Evolutionary conservation across 2,329 filamentous ascomycete genomes (phyloP), one percentile per base, ranked within the genome.

Genomic region (Capronia americana): DNA sequence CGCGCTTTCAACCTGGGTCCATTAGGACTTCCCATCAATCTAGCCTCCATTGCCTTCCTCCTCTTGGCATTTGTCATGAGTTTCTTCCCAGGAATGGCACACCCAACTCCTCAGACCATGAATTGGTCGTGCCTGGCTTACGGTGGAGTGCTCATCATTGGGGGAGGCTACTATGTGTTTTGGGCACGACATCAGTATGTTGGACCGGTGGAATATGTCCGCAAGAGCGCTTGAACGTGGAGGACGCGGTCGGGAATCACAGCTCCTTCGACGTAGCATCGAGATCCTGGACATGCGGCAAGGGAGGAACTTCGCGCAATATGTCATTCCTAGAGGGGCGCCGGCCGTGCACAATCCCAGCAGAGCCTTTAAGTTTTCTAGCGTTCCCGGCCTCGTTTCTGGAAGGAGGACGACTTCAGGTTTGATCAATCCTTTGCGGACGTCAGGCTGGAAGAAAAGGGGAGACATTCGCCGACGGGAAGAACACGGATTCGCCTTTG

Each of bases 81-180:
- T 48, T 77, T 84, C 58, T 83, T 84, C 72, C 75, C 77, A 12
- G 82, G 0, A 71, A 75, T 0, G 64, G 71, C 0, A 73, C 78
- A 7, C 74, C 77, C 0, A 78, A 82, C 0, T 78, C 76, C 0
- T 70, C 75, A 1, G 71, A 79, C 77, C 2, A 83, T 85, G 74
- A 86, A 86, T 72, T 86, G 82, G 82, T 80, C 79, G 30, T 61
- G 32, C 72, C 78, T n/a, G 75, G 83, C 6, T 78, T 85, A 46
- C 82, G 83, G 55, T 72, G 71, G 24, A 75, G 73, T 0, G 75
- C 79, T 10, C 77, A 48, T 79, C 4, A 76, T 81, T 53, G 78
- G 79, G 14, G 69, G 77, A 14, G 68, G 74, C 1, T 82, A 82
- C 69, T 80, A 80, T 71, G 17, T 74, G 3, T 61, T 77, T 12